Evolutionary conservation across 140 eudicot genomes (phyloP), one percentile per base, ranked within the genome.

Genomic region (Ambrosia hybrid): DNA sequence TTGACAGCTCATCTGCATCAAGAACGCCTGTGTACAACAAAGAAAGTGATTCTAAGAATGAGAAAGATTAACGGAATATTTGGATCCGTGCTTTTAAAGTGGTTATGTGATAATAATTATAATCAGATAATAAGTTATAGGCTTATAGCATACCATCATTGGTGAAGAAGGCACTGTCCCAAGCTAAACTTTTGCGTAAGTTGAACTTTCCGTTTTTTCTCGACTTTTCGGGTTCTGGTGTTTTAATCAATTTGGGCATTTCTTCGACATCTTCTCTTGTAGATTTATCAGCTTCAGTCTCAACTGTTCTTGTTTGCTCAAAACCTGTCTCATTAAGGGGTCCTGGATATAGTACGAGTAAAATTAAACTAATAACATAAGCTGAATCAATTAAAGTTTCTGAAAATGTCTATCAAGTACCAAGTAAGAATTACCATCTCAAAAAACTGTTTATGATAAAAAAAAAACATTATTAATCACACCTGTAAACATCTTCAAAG

Each of bases 141-240:
- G 56, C 63, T 45, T 79, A 57, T 49, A 46, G 9, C 52, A 56
- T 81, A 93, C 98, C 98, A 48, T 89, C 91, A 87, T 77, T 84
- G 2, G 95, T 88, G 75, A 93, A 93, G 79, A 93, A 93, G 55
- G 97, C 97, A 58, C 84, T 90, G 77, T 93, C 98, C 98, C 98
- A 93, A 15, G 98, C 98, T 81, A 93, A 83, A 83, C 98, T 93
- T 79, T 90, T 90, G 30, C 98, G 97, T 83, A 93, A 76, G 78
- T 93, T 93, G 78, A 81, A 87, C 75, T 84, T 85, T 59, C 65
- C 82, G 53, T 65, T 80, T 75, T 77, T 85, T 72, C 64, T 62
- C 14, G 62, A 17, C 62, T 51, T 72, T 72, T 72, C 83, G 2
- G 95, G 92, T 77, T 82, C 91, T 9, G 61, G 38, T 52, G 87